Conservation (phyloP, 23 red algal genomes). For the Gracilaria vermiculophylla region DNA sequence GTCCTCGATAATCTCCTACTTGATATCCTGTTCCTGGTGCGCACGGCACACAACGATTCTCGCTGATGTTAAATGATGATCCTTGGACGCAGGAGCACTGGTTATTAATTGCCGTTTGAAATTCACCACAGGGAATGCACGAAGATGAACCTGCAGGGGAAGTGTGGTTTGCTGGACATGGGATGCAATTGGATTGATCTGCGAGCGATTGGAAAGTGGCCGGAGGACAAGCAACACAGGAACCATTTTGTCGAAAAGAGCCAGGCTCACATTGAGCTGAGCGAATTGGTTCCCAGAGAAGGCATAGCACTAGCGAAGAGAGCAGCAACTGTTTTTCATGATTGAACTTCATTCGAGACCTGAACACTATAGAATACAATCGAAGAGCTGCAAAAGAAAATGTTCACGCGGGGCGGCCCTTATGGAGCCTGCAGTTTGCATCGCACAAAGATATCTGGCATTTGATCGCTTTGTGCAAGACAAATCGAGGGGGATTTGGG, state of each 20-base stretch:
- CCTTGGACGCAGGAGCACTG: neutral
- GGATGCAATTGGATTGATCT: neutral
- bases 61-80: neutral
- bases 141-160: neutral
- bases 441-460: too few relatives aligned
- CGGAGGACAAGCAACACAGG: neutral
- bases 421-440: too few relatives aligned
- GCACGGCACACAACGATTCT: neutral
- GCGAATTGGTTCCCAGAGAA: neutral
- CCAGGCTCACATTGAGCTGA: neutral
- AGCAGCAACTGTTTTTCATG: neutral
- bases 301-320: neutral
- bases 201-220: neutral
- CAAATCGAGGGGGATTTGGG: too few relatives aligned
- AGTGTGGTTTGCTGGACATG: neutral
- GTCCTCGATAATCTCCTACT: conserved; percentile 2
- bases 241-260: neutral
- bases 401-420: too few relatives aligned
- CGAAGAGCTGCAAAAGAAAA: too few relatives aligned
- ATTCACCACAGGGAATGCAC: neutral
- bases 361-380: too few relatives aligned
- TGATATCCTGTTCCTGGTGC: neutral
- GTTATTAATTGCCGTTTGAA: neutral
- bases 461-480: too few relatives aligned
- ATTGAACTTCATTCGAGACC: neutral